These are phyloP conservation scores for Trametes sanguinea DNA, from an alignment of 768 basidiomycete genomes.

Conservation along the genomic window DNA sequence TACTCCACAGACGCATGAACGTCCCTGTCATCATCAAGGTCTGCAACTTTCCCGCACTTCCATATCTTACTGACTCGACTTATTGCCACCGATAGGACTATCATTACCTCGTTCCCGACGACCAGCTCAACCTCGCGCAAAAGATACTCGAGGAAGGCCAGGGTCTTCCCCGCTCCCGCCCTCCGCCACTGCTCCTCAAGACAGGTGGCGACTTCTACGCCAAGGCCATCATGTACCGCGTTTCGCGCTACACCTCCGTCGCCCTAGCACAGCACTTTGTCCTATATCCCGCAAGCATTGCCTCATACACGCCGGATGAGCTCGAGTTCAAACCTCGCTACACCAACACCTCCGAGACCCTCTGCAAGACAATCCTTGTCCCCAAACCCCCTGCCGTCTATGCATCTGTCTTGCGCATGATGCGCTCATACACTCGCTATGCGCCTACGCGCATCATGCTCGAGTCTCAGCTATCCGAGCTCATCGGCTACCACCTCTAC, in stretches of 20 bases:
- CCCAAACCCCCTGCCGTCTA: constrained; percentile 37
- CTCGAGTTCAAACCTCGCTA: constrained; percentile 6
- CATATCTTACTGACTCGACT: not conserved
- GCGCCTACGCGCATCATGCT: constrained; percentile 28
- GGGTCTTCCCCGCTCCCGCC: constrained; percentile 3
- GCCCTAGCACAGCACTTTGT: constrained; percentile 16
- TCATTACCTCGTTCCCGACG: constrained; percentile 18
- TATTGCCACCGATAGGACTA: constrained; percentile 1
- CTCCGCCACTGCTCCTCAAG: constrained; percentile 7
- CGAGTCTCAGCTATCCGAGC: constrained; percentile 37
- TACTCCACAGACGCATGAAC: constrained; percentile 18
- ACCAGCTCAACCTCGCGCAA: constrained; percentile 3
- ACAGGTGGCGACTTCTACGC: constrained; percentile 18
- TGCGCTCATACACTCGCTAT: constrained; percentile 30
- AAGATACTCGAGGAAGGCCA: not conserved
- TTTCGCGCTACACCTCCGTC: constrained; percentile 9
- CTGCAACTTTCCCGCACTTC: no score
- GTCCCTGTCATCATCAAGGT: constrained; percentile 19
- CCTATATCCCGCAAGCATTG: constrained; percentile 13
- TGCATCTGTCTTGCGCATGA: constrained; percentile 37
- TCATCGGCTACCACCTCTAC: constrained; percentile 38
- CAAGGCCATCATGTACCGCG: constrained; percentile 8
- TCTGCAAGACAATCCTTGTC: constrained; percentile 25
- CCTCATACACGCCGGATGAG: not conserved
- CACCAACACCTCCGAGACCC: not conserved